Evolutionary conservation across 345 rosid genomes (phyloP), one percentile per base, ranked within the genome.

Genomic region (Eucalyptus camaldulensis): DNA sequence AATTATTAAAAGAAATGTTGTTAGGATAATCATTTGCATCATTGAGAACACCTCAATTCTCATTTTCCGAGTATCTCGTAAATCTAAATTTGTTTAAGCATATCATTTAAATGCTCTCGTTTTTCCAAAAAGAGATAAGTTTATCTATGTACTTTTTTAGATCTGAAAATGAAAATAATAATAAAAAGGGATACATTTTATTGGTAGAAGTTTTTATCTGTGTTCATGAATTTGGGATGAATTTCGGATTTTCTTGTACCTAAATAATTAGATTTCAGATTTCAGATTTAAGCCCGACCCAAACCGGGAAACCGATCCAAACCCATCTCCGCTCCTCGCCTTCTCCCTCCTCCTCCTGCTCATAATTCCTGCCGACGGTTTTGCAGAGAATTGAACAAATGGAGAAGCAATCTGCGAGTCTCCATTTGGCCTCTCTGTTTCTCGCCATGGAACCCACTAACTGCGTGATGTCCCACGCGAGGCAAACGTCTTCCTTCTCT

Each of bases 371-470:
- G 51, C 17, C 51, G 6, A 49, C 17, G 51, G 51, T 49, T 17
- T 2, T 49, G 51, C 51, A 49, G 17, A 49, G 51, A 5, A 14
- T 65, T n/a, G 40, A n/a, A 65, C 76, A n/a, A n/a, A n/a, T 65
- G 76, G 21, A n/a, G 76, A n/a, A 65, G 40, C 40, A n/a, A n/a
- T 7, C 76, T 10, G 94, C 92, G 44, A 90, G 90, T 29, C 95
- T 96, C 87, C 93, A 93, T 89, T 91, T 93, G 10, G 88, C 93
- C 86, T 94, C 97, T 33, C 98, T 96, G 56, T 94, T 94, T 90
- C 96, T 95, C 87, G 95, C 98, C 88, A 93, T 95, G 96, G 98
- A 96, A 87, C 94, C 97, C 51, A 56, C 94, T 14, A 92, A 91
- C 33, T 88, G 91, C 33, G 88, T 97, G 50, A 80, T 96, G 89